Base-by-base conservation (phyloP, 2,329 filamentous ascomycete species). In the Pseudogymnoascus sp. region DNA sequence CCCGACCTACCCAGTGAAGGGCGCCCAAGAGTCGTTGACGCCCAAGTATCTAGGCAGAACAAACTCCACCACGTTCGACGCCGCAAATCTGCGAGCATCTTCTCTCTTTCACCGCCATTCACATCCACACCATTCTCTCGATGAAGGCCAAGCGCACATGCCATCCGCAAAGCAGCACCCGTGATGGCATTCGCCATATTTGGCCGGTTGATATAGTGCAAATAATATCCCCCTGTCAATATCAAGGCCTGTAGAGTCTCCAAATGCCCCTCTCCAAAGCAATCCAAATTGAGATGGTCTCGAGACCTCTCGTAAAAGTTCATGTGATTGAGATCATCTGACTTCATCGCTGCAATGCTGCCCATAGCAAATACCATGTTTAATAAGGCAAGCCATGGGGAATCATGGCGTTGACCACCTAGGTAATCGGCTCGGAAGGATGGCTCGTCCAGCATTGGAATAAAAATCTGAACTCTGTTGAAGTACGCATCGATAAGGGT, bases 301-400 rank as follows among this genome's bases (percentile, higher is more conserved):
- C 87, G 87, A 16, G 87, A 85, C 29, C 83, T 81, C 66, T 82
- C 82, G 74, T 89, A 91, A 74, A 88, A 91, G 65, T 82, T 82
- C 68, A 89, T 80, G 69, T 91, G 88, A 62, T 80, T 84, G 65
- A 84, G 82, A 70, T 90, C 87, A 41, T 87, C 71, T 0, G 72
- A 73, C 59, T 73, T 87, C 66, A 83, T 84, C 37, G 85, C 85
- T 1, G 83, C 86, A 59, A 92, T 85, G 68, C 85, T 89, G 12
- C 89, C 89, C 76, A 91, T 83, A 4, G 88, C 87, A 66, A 91
- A 87, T 4, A 92, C 87, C 77, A 89, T 89, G 71, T 92, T 91
- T 19, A 91, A 76, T 6, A 92, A 75, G 7, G 86, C 85, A 16
- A 90, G 78, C 89, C 89, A 92, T 19, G 87, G 81, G 0, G 83